phyloP scores from a whole-genome alignment of 306 rosid genomes.

The Dalbergia cochinchinensis region DNA sequence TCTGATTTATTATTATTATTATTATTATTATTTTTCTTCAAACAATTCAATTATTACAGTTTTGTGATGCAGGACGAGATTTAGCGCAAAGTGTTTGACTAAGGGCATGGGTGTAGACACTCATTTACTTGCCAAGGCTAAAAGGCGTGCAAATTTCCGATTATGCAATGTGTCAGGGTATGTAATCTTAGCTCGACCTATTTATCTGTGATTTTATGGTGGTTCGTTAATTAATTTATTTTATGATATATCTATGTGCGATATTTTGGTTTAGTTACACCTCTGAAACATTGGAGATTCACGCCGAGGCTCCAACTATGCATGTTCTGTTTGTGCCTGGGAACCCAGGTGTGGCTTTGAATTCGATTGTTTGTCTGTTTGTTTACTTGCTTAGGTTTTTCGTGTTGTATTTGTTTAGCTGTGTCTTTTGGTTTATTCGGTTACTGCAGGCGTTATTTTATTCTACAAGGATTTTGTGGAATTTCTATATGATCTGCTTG shows the following conservation, averaged over 20 bases:
- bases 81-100: conserved; percentile 43
- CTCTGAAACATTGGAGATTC: conserved; percentile 84
- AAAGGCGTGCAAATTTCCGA: conserved; percentile 68
- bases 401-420: conserved; percentile 11
- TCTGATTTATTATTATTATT: neutral
- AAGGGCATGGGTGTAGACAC: conserved; percentile 54
- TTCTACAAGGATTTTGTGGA: conserved; percentile 84
- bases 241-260: neutral
- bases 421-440: conserved; percentile 33
- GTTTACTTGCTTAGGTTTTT: neutral
- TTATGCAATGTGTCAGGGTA: conserved; percentile 78
- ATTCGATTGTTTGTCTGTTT: neutral
- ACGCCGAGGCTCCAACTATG: conserved; percentile 71
- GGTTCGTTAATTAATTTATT: neutral
- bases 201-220: neutral
- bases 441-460: conserved; percentile 65
- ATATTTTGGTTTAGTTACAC: conserved; percentile 56
- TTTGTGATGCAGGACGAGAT: conserved; percentile 51
- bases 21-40: too few relatives aligned
- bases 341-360: conserved; percentile 75
- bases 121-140: conserved; percentile 47
- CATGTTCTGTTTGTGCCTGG: conserved; percentile 87
- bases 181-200: conserved; percentile 25
- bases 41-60: neutral
- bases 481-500: conserved; percentile 78